Evolutionary conservation across 78 protist species (phyloP).

Genomic region (Dictyostelium purpureum): DNA sequence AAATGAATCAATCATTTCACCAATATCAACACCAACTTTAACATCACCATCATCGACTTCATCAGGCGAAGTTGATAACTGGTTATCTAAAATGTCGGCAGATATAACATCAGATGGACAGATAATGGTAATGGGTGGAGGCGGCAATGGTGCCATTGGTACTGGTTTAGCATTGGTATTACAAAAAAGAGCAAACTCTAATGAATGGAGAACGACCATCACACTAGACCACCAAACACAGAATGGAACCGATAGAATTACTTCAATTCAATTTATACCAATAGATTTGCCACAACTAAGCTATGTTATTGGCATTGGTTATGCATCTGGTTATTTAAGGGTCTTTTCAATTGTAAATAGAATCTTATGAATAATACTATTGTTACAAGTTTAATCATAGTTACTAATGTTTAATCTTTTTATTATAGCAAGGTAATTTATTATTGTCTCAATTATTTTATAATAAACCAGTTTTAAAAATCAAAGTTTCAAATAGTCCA

Average conservation of each 20-base stretch:
- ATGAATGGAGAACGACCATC: slow-evolving; percentile 31
- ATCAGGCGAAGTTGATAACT: neutral
- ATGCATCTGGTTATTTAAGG: slow-evolving; percentile 62
- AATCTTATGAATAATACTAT: too few relatives aligned
- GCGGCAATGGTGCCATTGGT: slow-evolving; percentile 54
- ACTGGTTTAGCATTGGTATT: slow-evolving; percentile 61
- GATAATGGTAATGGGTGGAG: slow-evolving; percentile 66
- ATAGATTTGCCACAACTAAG: neutral
- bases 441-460: slow-evolving; percentile 60
- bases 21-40: neutral
- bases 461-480: slow-evolving; percentile 43
- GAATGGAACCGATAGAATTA: slow-evolving; percentile 25
- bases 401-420: too few relatives aligned
- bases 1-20: neutral
- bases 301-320: slow-evolving; percentile 46
- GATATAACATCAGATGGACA: slow-evolving; percentile 37
- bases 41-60: neutral
- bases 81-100: slow-evolving; percentile 36
- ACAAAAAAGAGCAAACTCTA: neutral
- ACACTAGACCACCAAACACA: slow-evolving; percentile 69
- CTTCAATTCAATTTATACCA: slow-evolving; percentile 26
- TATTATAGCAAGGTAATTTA: slow-evolving; percentile 48
- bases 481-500: slow-evolving; percentile 31
- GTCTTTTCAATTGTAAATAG: slow-evolving; percentile 23
- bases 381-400: too few relatives aligned